phyloP scores from a whole-genome alignment of 2,329 filamentous ascomycete species.

The Aspergillus aculeatinus region DNA sequence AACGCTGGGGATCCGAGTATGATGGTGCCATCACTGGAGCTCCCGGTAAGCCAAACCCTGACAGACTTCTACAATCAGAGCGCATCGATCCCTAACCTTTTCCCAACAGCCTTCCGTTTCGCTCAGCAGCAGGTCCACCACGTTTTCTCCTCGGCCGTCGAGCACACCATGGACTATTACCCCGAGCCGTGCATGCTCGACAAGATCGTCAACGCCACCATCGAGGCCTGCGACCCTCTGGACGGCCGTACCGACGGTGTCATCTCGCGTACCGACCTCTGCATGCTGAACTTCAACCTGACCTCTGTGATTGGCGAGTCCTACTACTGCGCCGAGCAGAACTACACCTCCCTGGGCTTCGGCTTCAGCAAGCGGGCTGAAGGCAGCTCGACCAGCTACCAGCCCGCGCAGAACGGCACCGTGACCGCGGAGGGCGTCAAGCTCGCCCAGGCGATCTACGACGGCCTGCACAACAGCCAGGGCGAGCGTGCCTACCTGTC shows the following conservation, averaged over 20 bases:
- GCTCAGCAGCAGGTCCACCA: constrained; percentile 47
- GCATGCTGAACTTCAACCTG: constrained; percentile 49
- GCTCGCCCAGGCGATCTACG: constrained; percentile 37
- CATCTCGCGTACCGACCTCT: constrained; percentile 51
- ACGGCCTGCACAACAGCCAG: constrained; percentile 45
- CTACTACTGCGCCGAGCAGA: constrained; percentile 45
- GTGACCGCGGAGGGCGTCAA: constrained; percentile 30
- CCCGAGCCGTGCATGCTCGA: constrained; percentile 38
- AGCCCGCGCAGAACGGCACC: constrained; percentile 34
- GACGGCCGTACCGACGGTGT: constrained; percentile 58
- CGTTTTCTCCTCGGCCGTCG: constrained; percentile 39
- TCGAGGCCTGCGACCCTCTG: constrained; percentile 55
- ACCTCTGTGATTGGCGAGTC: constrained; percentile 48
- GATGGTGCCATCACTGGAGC: constrained; percentile 50
- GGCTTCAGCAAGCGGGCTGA: constrained; percentile 29
- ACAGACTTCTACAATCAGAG: neutral
- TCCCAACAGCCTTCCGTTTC: constrained; percentile 41
- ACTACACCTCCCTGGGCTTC: constrained; percentile 28
- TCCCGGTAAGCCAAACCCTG: constrained; percentile 24
- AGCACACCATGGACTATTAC: constrained; percentile 44
- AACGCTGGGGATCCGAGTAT: constrained; percentile 50
- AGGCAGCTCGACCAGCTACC: constrained; percentile 26
- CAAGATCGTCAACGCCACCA: constrained; percentile 53
- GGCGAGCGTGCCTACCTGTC: constrained; percentile 45
- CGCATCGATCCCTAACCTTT: neutral